Conservation (phyloP, 2,329 filamentous ascomycete genomes). For the Nemania sp. region DNA sequence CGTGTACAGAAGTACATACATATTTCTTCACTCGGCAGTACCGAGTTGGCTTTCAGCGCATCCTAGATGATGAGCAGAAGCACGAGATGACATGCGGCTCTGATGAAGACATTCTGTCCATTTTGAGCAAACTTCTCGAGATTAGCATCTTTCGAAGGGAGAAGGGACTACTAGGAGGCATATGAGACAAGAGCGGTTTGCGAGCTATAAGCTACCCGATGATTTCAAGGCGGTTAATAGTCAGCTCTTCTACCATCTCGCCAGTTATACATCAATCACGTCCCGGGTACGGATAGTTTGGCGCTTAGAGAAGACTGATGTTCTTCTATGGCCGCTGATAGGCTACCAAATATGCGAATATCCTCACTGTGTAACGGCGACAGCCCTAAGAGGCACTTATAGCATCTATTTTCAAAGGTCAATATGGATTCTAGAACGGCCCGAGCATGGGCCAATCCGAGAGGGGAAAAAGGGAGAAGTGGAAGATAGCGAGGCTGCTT, state of each 20-base stretch:
- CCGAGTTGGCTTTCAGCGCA: constrained; percentile 1
- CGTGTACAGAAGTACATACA: no score
- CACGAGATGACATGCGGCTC: not conserved
- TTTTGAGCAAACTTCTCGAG: constrained; percentile 53
- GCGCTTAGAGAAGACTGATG: constrained; percentile 59
- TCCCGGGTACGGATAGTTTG: constrained; percentile 56
- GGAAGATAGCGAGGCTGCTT: constrained; percentile 9
- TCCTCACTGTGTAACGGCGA: no score
- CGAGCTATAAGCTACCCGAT: not conserved
- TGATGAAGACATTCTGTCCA: constrained; percentile 55
- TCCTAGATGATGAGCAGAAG: not conserved
- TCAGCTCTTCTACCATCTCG: no score
- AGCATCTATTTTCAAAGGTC: no score
- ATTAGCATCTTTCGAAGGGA: no score
- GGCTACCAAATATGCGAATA: not conserved
- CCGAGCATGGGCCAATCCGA: not conserved
- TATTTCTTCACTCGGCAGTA: constrained; percentile 5
- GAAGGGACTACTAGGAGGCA: no score
- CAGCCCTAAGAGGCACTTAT: no score
- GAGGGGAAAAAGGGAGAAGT: not conserved
- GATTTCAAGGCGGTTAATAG: not conserved
- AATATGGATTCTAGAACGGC: no score
- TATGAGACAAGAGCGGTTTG: no score
- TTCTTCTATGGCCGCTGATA: constrained; percentile 51
- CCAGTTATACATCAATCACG: no score